phyloP scores from a whole-genome alignment of 108 stramenopile genomes.

The Cyclotella atomus region DNA sequence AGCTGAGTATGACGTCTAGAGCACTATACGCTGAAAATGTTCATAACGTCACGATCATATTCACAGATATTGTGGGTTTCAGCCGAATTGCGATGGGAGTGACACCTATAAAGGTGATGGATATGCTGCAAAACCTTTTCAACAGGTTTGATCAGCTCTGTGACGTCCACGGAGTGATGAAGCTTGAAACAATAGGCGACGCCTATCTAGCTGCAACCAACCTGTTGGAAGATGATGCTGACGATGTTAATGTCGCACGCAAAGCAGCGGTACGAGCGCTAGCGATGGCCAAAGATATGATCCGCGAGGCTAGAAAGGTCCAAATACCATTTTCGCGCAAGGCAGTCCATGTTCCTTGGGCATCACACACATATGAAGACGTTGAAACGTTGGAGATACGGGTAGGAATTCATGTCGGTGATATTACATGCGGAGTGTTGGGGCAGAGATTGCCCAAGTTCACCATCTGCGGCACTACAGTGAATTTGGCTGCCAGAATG shows the following conservation, averaged over 20 bases:
- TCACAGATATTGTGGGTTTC: slow-evolving; percentile 32
- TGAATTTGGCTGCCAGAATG: slow-evolving; percentile 48
- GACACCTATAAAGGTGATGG: slow-evolving; percentile 36
- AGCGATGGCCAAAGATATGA: slow-evolving; percentile 12
- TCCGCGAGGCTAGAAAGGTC: slow-evolving; percentile 7
- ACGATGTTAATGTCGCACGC: background rate
- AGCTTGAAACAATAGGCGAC: slow-evolving; percentile 48
- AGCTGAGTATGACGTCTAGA: slow-evolving; percentile 5
- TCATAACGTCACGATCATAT: slow-evolving; percentile 22
- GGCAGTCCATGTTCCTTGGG: slow-evolving; percentile 6
- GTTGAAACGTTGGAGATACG: slow-evolving; percentile 36
- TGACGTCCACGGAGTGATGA: slow-evolving; percentile 38
- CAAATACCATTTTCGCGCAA: slow-evolving; percentile 1
- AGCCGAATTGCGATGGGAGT: slow-evolving; percentile 21
- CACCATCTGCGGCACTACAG: slow-evolving; percentile 27
- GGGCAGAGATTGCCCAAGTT: slow-evolving; percentile 49
- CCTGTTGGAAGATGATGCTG: slow-evolving; percentile 18
- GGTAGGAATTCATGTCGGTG: slow-evolving; percentile 53
- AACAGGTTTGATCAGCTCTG: slow-evolving; percentile 34
- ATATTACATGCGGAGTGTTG: slow-evolving; percentile 46
- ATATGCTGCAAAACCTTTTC: slow-evolving; percentile 37
- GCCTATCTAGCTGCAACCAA: slow-evolving; percentile 32
- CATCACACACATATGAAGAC: background rate
- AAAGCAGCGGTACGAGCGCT: slow-evolving; percentile 17
- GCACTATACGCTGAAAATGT: slow-evolving; percentile 47